Evolutionary conservation across 805 yeast species (phyloP).

Genomic region (Metschnikowia rubicola): DNA sequence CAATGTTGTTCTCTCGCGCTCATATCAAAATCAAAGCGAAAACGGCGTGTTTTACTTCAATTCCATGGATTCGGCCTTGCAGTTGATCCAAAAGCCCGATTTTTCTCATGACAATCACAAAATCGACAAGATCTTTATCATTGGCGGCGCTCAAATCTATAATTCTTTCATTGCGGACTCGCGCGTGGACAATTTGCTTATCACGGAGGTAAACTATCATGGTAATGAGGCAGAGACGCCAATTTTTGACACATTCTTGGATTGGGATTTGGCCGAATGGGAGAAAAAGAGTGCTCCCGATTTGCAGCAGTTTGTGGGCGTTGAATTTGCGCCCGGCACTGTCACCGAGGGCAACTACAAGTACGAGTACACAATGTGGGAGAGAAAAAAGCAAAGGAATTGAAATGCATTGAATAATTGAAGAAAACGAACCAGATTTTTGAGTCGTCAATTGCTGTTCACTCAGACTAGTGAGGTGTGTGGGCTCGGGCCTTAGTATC

Average conservation of each 20-base stretch:
- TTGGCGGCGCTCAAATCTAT: conserved; percentile 93
- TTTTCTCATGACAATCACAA: conserved; percentile 5
- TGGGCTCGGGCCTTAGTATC: too few relatives aligned
- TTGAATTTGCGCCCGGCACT: conserved; percentile 22
- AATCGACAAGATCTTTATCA: conserved; percentile 67
- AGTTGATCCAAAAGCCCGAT: conserved; percentile 23
- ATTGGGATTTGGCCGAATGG: conserved; percentile 35
- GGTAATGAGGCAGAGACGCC: conserved; percentile 29
- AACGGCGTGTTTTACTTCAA: conserved; percentile 28
- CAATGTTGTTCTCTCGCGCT: conserved; percentile 72
- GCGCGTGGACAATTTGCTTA: conserved; percentile 51
- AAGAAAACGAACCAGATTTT: neutral
- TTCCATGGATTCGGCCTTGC: conserved; percentile 32
- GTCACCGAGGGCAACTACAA: conserved; percentile 41
- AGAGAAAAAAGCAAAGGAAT: conserved; percentile 12
- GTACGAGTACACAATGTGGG: conserved; percentile 65
- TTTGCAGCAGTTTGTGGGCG: conserved; percentile 40
- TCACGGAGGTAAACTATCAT: conserved; percentile 59
- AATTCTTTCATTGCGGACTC: conserved; percentile 45
- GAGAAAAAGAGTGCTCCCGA: conserved; percentile 27
- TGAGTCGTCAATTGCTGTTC: neutral
- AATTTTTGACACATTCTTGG: conserved; percentile 71
- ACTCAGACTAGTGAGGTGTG: too few relatives aligned
- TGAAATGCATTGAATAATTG: neutral
- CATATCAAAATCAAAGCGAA: conserved; percentile 19